These are phyloP conservation scores for Mortierella sp. DNA, from an alignment of 371 early-diverging fungal genomes.

Conservation along the genomic window DNA sequence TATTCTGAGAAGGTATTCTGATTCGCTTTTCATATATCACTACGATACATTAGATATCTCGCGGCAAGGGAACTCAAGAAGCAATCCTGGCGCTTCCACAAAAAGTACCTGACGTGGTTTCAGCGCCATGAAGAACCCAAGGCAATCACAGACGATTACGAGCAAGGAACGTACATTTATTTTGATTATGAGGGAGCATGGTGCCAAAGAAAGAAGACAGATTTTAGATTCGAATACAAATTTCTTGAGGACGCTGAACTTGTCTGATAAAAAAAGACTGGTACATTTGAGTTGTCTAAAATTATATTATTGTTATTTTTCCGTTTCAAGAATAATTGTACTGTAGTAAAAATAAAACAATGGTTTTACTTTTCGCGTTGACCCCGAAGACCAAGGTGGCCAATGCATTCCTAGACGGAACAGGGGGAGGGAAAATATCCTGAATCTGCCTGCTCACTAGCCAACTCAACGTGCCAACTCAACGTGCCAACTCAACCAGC, in stretches of 20 bases:
- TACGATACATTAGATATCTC: constrained; percentile 76
- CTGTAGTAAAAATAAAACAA: neutral
- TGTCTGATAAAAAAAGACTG: constrained; percentile 46
- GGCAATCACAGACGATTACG: constrained; percentile 97
- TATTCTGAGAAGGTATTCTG: neutral
- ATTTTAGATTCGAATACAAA: constrained; percentile 94
- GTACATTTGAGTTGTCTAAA: neutral
- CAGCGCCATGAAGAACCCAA: constrained; percentile 98
- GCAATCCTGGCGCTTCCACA: constrained; percentile 99
- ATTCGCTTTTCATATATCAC: neutral
- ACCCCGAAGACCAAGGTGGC: no score
- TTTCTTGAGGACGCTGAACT: constrained; percentile 85
- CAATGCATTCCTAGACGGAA: no score
- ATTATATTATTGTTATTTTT: neutral
- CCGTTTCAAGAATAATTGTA: neutral
- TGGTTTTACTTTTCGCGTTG: no score
- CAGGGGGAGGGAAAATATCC: no score
- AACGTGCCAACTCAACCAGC: neutral
- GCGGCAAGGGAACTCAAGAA: constrained; percentile 97
- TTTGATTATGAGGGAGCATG: constrained; percentile 99
- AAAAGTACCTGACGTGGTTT: constrained; percentile 99
- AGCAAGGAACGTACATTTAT: constrained; percentile 98
- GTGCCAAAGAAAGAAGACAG: constrained; percentile 97
- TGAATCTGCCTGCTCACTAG: no score
- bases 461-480: no score